Conservation (phyloP, 345 rosid genomes). For the Populus tremula region DNA sequence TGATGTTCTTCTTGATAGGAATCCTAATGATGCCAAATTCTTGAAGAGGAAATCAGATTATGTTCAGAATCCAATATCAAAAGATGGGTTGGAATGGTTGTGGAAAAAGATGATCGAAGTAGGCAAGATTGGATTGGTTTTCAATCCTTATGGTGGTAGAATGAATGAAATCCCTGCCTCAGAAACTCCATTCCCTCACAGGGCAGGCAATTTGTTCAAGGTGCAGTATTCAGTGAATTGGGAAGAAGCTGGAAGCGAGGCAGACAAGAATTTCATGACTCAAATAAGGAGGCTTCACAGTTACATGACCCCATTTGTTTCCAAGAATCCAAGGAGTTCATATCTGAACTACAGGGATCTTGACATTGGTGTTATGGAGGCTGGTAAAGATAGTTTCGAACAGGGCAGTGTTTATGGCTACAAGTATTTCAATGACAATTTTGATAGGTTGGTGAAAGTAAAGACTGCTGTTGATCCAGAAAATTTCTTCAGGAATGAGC, state of each 20-base stretch:
- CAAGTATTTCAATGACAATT: conserved; percentile 22
- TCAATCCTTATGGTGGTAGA: conserved; percentile 60
- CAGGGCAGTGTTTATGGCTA: conserved; percentile 52
- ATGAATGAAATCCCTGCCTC: conserved; percentile 51
- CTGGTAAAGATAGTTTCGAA: conserved; percentile 26
- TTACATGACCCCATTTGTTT: conserved; percentile 50
- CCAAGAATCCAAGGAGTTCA: conserved; percentile 54
- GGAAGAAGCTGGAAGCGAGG: conserved; percentile 31
- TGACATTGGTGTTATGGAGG: conserved; percentile 26
- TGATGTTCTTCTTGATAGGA: conserved; percentile 43
- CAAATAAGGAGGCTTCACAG: conserved; percentile 34
- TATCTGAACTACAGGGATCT: conserved; percentile 31
- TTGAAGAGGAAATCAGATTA: conserved; percentile 75
- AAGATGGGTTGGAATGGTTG: conserved; percentile 33
- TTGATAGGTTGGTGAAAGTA: conserved; percentile 26
- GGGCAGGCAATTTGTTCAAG: conserved; percentile 51
- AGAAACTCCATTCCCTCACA: conserved; percentile 56
- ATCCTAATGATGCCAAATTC: conserved; percentile 36
- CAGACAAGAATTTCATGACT: conserved; percentile 20
- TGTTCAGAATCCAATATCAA: conserved; percentile 40
- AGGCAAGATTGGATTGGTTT: conserved; percentile 44
- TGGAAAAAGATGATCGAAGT: conserved; percentile 49
- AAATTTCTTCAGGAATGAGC: conserved; percentile 35
- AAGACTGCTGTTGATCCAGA: conserved; percentile 33
- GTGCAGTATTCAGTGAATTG: conserved; percentile 46